Base-by-base conservation (phyloP, 441 rosid species). In the Caryocar brasiliense region DNA sequence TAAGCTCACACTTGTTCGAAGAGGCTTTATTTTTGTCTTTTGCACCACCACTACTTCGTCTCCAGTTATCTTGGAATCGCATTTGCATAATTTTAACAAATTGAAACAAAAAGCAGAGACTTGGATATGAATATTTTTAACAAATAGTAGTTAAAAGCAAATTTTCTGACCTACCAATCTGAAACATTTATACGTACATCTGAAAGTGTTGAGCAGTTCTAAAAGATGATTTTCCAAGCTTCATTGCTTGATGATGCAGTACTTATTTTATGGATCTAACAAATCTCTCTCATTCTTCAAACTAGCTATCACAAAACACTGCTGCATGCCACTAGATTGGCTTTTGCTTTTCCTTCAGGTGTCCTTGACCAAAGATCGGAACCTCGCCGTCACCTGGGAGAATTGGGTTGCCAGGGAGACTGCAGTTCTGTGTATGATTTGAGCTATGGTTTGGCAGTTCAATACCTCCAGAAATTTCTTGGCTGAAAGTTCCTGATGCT, bases 381-480 rank as follows among this genome's bases (percentile, higher is more conserved):
- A 61, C 73, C 34, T 63, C 66, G 5, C 49, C 59, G 13, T 57
- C 67, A 7, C 33, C 37, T 7, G 44, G 14, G 38, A 41, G 41
- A 38, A 6, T 36, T 39, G 52, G 12, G 32, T 17, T 26, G 10
- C 2, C 42, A 12, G 44, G 19, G 38, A 54, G 28, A 21, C 15
- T 15, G 2, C 34, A 51, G 12, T 24, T 23, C 18, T 47, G n/a
- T 0, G 18, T 46, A 4, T 30, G 30, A 51, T 23, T 54, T 18
- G 36, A 17, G 24, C 54, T 37, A 38, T 26, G 32, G 30, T 37
- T 60, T 8, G 5, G 21, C 23, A 47, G 13, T 46, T 41, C 49
- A 0, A 19, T 55, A 19, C 22, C 43, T 38, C 36, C 18, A 7
- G 15, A 20, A 5, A 25, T 30, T 45, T 54, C 59, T 37, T 51